These are phyloP conservation scores for Phytophthora cactorum DNA, from an alignment of 352 stramenopile genomes.

Conservation along the genomic window DNA sequence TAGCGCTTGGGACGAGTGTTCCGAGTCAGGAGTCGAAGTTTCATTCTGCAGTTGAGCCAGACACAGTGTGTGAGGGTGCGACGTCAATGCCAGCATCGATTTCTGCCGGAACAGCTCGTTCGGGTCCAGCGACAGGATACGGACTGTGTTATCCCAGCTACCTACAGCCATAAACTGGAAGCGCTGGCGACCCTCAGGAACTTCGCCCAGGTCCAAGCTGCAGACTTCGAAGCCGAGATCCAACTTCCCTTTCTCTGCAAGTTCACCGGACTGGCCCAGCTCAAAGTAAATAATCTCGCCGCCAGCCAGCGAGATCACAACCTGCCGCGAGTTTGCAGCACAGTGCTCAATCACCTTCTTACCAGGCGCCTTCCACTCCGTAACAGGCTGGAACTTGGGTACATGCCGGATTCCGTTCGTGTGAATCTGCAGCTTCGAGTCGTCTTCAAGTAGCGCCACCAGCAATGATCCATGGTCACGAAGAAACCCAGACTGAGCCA, in stretches of 20 bases:
- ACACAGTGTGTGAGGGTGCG: constrained; percentile 84
- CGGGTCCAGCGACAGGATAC: constrained; percentile 96
- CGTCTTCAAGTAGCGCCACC: constrained; percentile 94
- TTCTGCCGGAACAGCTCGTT: constrained; percentile 91
- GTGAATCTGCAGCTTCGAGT: constrained; percentile 97
- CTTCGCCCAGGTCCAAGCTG: constrained; percentile 96
- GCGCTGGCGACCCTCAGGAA: constrained; percentile 93
- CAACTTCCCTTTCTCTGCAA: constrained; percentile 94
- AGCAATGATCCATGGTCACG: constrained; percentile 95
- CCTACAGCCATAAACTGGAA: constrained; percentile 98
- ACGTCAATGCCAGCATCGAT: constrained; percentile 82
- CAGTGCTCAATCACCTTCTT: constrained; percentile 98
- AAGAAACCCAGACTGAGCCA: constrained; percentile 95
- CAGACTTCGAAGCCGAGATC: constrained; percentile 97
- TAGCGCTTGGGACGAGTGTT: constrained; percentile 65
- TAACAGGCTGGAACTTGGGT: constrained; percentile 92
- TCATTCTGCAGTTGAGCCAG: constrained; percentile 84
- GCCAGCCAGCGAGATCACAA: constrained; percentile 96
- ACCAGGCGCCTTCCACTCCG: constrained; percentile 97
- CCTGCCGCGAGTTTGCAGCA: constrained; percentile 96
- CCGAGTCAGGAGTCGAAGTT: constrained; percentile 54
- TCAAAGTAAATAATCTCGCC: constrained; percentile 99
- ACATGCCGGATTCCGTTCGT: constrained; percentile 96
- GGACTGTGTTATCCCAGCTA: constrained; percentile 90
- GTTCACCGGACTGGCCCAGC: constrained; percentile 91